These are phyloP conservation scores for Penicillium cataractarum DNA, from an alignment of 495 filamentous ascomycete species.

Conservation along the genomic window DNA sequence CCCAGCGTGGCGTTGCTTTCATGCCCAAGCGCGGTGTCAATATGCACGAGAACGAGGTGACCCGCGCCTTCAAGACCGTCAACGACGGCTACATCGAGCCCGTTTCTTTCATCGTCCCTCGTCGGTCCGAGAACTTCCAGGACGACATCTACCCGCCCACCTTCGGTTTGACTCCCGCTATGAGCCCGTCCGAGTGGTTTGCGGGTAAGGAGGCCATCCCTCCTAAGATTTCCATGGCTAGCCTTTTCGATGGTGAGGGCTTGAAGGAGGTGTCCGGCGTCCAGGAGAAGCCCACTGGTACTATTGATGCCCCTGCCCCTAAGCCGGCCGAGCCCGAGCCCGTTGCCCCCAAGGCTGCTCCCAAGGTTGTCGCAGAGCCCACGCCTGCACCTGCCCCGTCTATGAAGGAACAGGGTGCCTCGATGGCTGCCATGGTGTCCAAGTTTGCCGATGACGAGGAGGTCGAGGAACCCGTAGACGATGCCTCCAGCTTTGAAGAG, in stretches of 20 bases:
- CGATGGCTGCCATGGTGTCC: constrained; percentile 79
- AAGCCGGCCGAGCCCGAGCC: constrained; percentile 55
- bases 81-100: constrained; percentile 94
- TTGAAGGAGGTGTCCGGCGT: constrained; percentile 70
- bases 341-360: constrained; percentile 41
- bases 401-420: constrained; percentile 80
- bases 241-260: constrained; percentile 81
- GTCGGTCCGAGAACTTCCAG: constrained; percentile 95
- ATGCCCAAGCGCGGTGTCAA: constrained; percentile 94
- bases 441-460: constrained; percentile 81
- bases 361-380: constrained; percentile 40
- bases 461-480: constrained; percentile 58
- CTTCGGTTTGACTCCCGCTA: constrained; percentile 73
- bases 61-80: constrained; percentile 95
- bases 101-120: constrained; percentile 95
- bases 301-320: constrained; percentile 44
- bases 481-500: constrained; percentile 82
- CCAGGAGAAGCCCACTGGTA: constrained; percentile 64
- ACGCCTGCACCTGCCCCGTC: constrained; percentile 58
- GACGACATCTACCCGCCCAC: constrained; percentile 94
- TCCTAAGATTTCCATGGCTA: constrained; percentile 90
- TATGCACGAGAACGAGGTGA: constrained; percentile 94
- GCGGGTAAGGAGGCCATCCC: constrained; percentile 80
- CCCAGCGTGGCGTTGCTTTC: constrained; percentile 93
- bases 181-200: constrained; percentile 82